Base-by-base conservation (phyloP, 148 eudicot species). In the Persicaria tinctoria region DNA sequence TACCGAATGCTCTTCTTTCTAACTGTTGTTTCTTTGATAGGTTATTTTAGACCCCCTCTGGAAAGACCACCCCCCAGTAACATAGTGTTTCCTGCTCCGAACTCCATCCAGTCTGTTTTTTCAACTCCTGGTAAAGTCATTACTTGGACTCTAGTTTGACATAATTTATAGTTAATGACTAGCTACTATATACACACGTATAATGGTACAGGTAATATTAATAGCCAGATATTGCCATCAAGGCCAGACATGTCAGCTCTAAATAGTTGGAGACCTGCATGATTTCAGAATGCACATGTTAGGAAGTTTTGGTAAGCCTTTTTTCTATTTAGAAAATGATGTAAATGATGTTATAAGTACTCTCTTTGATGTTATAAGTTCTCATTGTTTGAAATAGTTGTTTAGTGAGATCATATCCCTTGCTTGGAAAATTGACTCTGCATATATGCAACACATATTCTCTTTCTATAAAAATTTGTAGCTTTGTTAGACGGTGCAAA, bases 181-280 rank as follows among this genome's bases (percentile, higher is more conserved):
- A 23, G 54, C 44, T 4, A 12, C 38, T 8, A 72, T 50, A 44
- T 9, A 8, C 74, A 49, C 4, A 54, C 41, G 11, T 18, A 48
- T 72, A 38, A 27, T 8, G 5, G 7, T 23, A 23, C 83, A 92
- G 97, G 91, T 78, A 85, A 86, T 69, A 71, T 64, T 79, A 82
- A 76, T 60, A 77, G 83, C 73, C 91, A 81, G 27, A 75, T 84
- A 79, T 56, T 88, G 79, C 86, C 89, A 56, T 5, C 85, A 23
- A 84, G 91, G 79, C 85, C 91, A 68, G 91, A 92, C 76, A 75
- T 87, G 79, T 70, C 90, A 41, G 80, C 88, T 50, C 82, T 84
- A 77, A 84, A 80, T 79, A 75, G 82, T 80, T 90, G 97, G 95
- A 90, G 97, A 80, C 91, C 91, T 41, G 85, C 45, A 8, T 84